Conservation (phyloP, 495 filamentous ascomycete genomes). For the Penicillium verhagenii region DNA sequence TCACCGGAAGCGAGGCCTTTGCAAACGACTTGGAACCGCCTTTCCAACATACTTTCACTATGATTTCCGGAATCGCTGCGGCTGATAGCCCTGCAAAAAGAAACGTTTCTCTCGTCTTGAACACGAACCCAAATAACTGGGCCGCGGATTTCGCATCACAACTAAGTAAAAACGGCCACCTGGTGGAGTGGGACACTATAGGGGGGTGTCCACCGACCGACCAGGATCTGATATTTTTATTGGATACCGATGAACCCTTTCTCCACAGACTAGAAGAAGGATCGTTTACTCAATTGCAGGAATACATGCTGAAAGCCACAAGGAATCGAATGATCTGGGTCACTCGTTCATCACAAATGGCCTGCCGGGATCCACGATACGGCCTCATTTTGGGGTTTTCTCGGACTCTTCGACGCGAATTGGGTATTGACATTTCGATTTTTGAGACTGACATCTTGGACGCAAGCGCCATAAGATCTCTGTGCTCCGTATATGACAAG, state of each 20-base stretch:
- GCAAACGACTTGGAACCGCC: no score
- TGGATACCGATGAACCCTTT: not conserved
- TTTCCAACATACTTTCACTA: no score
- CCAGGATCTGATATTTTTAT: not conserved
- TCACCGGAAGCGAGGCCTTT: slow-evolving; percentile 32
- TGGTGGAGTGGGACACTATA: slow-evolving; percentile 44
- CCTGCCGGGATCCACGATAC: slow-evolving; percentile 38
- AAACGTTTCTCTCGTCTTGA: no score
- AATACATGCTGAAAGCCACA: not conserved
- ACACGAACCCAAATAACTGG: no score
- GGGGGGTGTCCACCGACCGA: slow-evolving; percentile 19
- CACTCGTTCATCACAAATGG: slow-evolving; percentile 30
- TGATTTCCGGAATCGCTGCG: no score
- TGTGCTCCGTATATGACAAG: not conserved
- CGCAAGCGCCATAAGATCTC: not conserved
- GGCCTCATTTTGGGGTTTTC: slow-evolving; percentile 22
- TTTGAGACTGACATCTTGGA: slow-evolving; percentile 2
- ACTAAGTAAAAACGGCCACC: no score
- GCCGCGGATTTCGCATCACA: no score
- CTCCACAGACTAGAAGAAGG: not conserved
- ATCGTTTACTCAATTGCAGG: not conserved
- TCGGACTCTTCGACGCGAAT: slow-evolving; percentile 2
- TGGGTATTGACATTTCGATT: not conserved
- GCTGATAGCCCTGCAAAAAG: no score
- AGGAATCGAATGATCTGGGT: slow-evolving; percentile 33